Evolutionary conservation across 257 asterid species (phyloP), one percentile per base, ranked within the genome.

Genomic region (Nicotiana attenuata): DNA sequence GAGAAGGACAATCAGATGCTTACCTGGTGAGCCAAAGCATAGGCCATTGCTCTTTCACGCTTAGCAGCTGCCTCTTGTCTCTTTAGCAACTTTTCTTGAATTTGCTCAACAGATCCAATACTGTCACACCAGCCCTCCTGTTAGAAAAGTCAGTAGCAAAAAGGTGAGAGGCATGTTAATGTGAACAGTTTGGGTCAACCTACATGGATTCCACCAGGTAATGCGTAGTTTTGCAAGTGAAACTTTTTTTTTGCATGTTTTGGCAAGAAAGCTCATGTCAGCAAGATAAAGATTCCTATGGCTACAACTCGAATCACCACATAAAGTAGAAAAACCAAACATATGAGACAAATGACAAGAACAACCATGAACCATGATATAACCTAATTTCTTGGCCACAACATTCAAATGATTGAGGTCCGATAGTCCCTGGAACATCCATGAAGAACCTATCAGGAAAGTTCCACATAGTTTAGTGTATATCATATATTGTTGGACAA

Each of bases 21-120:
- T 83, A 94, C 99, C 97, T 96, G 99, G 88, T 96, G 90, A 82
- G 99, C 97, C 87, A 96, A 85, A 88, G 99, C 99, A 90, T 96
- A 96, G 29, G 99, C 98, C 98, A 92, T 96, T 77, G 99, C 98
- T 89, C 99, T 93, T 90, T 96, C 99, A 67, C 99, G 98, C 91
- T 96, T 96, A 56, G 98, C 98, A 68, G 99, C 99, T 41, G 99
- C 99, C 89, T 94, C 98, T 83, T 96, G 96, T 89, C 97, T 92
- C 86, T 92, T 96, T 63, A 96, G 84, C 90, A 96, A 88, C 88
- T 96, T 96, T 83, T 93, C 91, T 88, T 96, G 98, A 84, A 96
- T 92, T 83, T 96, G 91, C 90, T 92, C 98, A 81, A 96, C 94
- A 85, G 99, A 96, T 55, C 99, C 99, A 84, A 89, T 91, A 83